Conservation (phyloP, 768 basidiomycete species). For the Auricularia sp. region DNA sequence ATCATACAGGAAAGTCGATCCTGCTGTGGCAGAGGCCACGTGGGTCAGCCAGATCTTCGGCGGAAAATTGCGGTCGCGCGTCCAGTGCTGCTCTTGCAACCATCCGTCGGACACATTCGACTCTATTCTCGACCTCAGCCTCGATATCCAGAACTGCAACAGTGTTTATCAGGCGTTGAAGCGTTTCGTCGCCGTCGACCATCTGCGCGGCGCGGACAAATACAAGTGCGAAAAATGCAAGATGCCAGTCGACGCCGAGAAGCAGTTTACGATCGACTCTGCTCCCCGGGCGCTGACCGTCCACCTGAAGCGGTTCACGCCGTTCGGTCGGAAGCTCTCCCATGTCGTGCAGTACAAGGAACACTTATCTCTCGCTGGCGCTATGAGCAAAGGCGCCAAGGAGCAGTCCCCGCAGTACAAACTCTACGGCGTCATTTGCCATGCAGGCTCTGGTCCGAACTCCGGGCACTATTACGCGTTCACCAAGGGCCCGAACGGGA, state of each 20-base stretch:
- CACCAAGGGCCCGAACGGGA: constrained; percentile 56
- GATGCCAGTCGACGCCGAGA: constrained; percentile 79
- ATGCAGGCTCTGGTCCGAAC: constrained; percentile 86
- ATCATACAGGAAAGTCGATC: constrained; percentile 51
- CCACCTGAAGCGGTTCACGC: constrained; percentile 92
- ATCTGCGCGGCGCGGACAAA: constrained; percentile 82
- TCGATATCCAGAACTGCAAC: constrained; percentile 66
- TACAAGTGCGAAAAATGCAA: constrained; percentile 99
- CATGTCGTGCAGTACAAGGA: constrained; percentile 74
- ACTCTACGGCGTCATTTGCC: constrained; percentile 85
- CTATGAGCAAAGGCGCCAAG: constrained; percentile 64
- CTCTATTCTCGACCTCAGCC: constrained; percentile 83
- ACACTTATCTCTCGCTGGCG: constrained; percentile 54
- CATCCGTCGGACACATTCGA: constrained; percentile 95
- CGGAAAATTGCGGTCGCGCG: constrained; percentile 81
- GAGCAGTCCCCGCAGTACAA: constrained; percentile 56
- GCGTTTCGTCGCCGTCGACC: constrained; percentile 74
- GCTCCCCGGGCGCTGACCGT: constrained; percentile 83
- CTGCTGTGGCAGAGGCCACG: constrained; percentile 68
- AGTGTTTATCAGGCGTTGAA: constrained; percentile 62
- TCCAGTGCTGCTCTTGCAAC: constrained; percentile 70
- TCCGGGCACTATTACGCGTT: constrained; percentile 92
- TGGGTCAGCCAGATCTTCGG: constrained; percentile 95
- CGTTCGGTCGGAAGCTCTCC: constrained; percentile 77
- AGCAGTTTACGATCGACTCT: constrained; percentile 79